These are phyloP conservation scores for Hylodesmum podocarpum DNA, from an alignment of 306 rosid genomes.

Conservation along the genomic window DNA sequence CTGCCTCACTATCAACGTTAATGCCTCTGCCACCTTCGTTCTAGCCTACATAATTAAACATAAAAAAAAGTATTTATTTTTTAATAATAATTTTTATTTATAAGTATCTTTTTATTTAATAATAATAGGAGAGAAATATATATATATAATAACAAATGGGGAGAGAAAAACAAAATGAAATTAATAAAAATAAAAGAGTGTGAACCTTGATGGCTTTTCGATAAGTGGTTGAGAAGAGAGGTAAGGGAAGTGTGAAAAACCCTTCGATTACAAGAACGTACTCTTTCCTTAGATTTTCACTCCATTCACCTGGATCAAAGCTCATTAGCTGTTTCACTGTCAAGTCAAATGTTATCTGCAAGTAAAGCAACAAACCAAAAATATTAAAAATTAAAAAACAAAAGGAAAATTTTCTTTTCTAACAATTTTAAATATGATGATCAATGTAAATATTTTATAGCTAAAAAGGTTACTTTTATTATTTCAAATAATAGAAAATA, in stretches of 20 bases:
- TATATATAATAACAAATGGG: too few species aligned
- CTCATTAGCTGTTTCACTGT: constrained; percentile 98
- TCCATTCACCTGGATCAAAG: constrained; percentile 94
- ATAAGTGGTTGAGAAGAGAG: constrained; percentile 78
- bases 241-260: constrained; percentile 81
- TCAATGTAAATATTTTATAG: not conserved
- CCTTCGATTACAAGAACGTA: constrained; percentile 94
- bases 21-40: constrained; percentile 85
- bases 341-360: constrained; percentile 96
- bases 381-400: not conserved
- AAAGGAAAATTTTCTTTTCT: not conserved
- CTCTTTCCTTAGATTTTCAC: constrained; percentile 75
- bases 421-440: not conserved
- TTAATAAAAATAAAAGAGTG: not conserved
- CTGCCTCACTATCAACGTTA: constrained; percentile 65
- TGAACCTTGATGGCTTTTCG: constrained; percentile 79
- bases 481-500: not conserved
- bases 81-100: too few species aligned
- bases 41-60: constrained; percentile 55
- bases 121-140: too few species aligned
- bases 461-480: not conserved
- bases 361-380: not conserved
- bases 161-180: not conserved
- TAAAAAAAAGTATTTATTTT: too few species aligned
- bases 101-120: too few species aligned